These are phyloP conservation scores for Sphenostylis stenocarpa DNA, from an alignment of 306 rosid species.

Conservation along the genomic window DNA sequence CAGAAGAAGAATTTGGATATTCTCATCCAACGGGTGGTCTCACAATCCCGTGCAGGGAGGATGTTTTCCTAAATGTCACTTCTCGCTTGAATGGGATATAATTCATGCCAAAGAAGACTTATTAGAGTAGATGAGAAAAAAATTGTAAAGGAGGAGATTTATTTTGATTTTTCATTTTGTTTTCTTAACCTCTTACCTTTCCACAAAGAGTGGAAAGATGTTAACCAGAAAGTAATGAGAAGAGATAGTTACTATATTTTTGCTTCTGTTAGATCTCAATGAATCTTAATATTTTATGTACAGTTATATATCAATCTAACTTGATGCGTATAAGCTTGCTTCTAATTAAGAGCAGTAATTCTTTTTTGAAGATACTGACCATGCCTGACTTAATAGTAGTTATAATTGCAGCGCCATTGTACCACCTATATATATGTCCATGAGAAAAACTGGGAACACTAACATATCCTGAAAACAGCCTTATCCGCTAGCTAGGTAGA, in stretches of 20 bases:
- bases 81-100: not conserved
- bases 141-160: not conserved
- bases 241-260: not conserved
- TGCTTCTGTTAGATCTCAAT: not conserved
- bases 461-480: no score
- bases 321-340: no score
- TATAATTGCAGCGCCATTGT: no score
- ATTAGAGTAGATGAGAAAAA: not conserved
- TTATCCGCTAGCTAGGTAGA: no score
- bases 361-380: no score
- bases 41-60: not conserved
- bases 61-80: not conserved
- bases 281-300: no score
- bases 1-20: slow-evolving; percentile 10
- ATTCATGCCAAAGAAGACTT: not conserved
- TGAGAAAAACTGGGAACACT: no score
- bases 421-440: no score
- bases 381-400: not conserved
- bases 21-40: not conserved
- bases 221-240: no score
- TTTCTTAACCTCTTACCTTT: not conserved
- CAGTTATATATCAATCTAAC: no score
- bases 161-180: not conserved
- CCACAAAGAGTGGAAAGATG: not conserved
- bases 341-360: no score